Evolutionary conservation across 140 eudicot genomes (phyloP), one percentile per base, ranked within the genome.

Genomic region (Senecio squalidus): DNA sequence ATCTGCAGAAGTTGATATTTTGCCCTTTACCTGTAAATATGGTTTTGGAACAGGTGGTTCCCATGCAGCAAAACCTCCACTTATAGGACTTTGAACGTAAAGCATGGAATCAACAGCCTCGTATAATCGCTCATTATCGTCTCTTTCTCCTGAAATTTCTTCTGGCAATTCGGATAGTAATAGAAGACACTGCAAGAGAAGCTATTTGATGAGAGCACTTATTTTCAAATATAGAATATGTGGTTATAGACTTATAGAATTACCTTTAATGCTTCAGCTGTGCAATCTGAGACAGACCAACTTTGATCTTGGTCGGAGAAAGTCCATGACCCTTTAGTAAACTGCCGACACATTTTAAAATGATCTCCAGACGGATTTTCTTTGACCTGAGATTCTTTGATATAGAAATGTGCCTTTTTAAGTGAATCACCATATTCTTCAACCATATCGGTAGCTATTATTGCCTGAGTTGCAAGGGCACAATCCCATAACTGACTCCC

Each of bases 401-500:
- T 52, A 72, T 55, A 78, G 39, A 63, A 68, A 41, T 82, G 76
- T 11, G 77, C 84, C 31, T 58, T 82, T 34, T 62, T 60, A 21
- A 82, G 74, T 1, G 79, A 60, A 45, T 64, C 73, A 20, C 92
- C 92, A 23, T 61, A 76, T 71, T 83, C 92, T 22, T 83, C 79
- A 46, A 76, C 62, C 76, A 77, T 62, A 52, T 55, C 27, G 36
- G 67, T 73, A 18, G 81, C 69, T 21, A 79, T 71, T 57, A 80
- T 71, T 24, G 86, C 84, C 62, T 80, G 86, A 40, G 85, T 72
- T 44, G 86, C 81, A 39, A 80, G 72, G 17, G 58, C 17, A 36
- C 80, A 76, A 52, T 83, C 92, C 92, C 82, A 80, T 20, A 65
- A 0, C 39, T 83, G 92, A 71, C 87, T 83, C 29, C 92, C 87